These are phyloP conservation scores for Populus simonii DNA, from an alignment of 345 rosid species.

Conservation along the genomic window DNA sequence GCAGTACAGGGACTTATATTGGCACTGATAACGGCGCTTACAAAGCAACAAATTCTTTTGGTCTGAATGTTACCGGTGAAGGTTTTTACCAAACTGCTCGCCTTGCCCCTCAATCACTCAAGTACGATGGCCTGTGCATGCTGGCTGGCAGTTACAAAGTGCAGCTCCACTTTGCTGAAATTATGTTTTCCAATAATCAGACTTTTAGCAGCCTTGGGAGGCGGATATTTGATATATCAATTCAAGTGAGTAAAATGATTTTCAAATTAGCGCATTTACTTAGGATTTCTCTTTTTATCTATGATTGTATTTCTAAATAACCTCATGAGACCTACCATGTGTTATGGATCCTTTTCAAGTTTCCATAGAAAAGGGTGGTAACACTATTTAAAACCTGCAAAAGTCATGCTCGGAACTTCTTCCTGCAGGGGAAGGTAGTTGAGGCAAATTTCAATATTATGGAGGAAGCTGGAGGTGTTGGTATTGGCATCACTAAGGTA, in stretches of 20 bases:
- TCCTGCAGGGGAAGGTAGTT: conserved; percentile 60
- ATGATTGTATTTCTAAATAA: not conserved
- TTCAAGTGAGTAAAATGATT: conserved; percentile 53
- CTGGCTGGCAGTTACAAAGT: conserved; percentile 52
- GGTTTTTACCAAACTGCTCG: conserved; percentile 58
- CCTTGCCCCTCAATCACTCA: conserved; percentile 25
- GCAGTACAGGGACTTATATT: conserved; percentile 62
- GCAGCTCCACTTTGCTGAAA: conserved; percentile 82
- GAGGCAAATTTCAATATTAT: conserved; percentile 57
- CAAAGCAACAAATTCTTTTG: conserved; percentile 28
- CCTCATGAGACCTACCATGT: not conserved
- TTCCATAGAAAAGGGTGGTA: not conserved
- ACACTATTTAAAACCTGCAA: not conserved
- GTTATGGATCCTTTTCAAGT: not conserved
- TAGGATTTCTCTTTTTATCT: not conserved
- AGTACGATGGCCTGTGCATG: conserved; percentile 76
- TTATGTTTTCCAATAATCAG: conserved; percentile 53
- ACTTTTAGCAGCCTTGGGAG: conserved; percentile 59
- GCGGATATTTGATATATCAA: conserved; percentile 67
- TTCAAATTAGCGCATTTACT: not conserved
- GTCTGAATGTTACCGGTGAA: conserved; percentile 31
- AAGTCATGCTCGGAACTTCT: not conserved
- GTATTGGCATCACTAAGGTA: conserved; percentile 26
- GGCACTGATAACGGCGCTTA: not conserved
- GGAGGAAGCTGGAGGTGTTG: conserved; percentile 72